Conservation (phyloP, 2,329 filamentous ascomycete genomes). For the Didymella lethalis region DNA sequence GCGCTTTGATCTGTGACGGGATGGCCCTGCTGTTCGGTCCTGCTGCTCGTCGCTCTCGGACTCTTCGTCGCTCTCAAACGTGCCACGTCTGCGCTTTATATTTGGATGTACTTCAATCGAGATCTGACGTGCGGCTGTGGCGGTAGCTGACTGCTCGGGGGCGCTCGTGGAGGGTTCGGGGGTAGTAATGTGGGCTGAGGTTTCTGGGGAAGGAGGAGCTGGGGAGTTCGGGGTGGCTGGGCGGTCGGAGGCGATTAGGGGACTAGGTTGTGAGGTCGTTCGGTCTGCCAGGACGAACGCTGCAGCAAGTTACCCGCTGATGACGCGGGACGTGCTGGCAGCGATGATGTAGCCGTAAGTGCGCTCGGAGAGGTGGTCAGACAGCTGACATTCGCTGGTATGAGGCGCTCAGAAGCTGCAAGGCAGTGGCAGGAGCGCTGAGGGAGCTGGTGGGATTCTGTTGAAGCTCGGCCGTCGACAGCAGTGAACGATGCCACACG, state of each 20-base stretch:
- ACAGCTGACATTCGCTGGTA: slow-evolving; percentile 28
- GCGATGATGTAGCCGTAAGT: slow-evolving; percentile 33
- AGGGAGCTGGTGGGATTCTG: slow-evolving; percentile 9
- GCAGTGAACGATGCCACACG: slow-evolving; percentile 36
- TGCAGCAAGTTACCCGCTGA: slow-evolving; percentile 44
- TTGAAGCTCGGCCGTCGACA: slow-evolving; percentile 25
- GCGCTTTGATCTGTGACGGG: slow-evolving; percentile 53
- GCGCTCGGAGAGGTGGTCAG: slow-evolving; percentile 24
- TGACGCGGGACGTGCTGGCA: slow-evolving; percentile 37
- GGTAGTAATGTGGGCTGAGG: slow-evolving; percentile 45
- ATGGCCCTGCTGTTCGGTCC: slow-evolving; percentile 40
- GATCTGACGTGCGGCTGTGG: slow-evolving; percentile 24
- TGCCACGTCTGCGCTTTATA: slow-evolving; percentile 46
- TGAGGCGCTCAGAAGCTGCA: slow-evolving; percentile 18
- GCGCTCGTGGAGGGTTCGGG: slow-evolving; percentile 27
- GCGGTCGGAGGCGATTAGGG: slow-evolving; percentile 73
- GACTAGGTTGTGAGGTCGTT: slow-evolving; percentile 61
- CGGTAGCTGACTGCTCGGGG: slow-evolving; percentile 26
- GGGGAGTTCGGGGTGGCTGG: slow-evolving; percentile 65
- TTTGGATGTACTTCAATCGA: slow-evolving; percentile 25
- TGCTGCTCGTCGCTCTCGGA: slow-evolving; percentile 31
- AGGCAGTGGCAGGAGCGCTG: slow-evolving; percentile 3
- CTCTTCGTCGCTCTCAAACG: slow-evolving; percentile 40
- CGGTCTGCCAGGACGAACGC: slow-evolving; percentile 76
- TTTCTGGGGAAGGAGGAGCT: slow-evolving; percentile 55